phyloP scores from a whole-genome alignment of 495 filamentous ascomycete species.

The Penicillium odoratum region DNA sequence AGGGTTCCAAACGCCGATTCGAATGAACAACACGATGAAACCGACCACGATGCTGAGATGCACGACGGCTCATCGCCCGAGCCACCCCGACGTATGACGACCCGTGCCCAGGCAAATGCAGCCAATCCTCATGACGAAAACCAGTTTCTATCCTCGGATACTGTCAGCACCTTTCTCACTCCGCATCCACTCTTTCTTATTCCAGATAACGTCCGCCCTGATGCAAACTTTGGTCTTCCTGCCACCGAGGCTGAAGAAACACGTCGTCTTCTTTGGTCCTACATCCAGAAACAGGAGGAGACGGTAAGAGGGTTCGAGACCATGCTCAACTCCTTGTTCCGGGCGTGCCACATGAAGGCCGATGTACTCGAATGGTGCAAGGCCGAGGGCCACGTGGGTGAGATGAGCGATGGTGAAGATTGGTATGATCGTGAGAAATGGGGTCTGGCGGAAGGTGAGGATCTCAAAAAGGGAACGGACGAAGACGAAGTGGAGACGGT shows the following conservation, averaged over 20 bases:
- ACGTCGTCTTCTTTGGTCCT: slow-evolving; percentile 75
- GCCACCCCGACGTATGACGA: slow-evolving; percentile 66
- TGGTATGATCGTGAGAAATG: slow-evolving; percentile 94
- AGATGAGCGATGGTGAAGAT: slow-evolving; percentile 89
- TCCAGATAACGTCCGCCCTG: slow-evolving; percentile 65
- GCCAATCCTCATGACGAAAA: slow-evolving; percentile 31
- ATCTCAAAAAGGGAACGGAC: slow-evolving; percentile 86
- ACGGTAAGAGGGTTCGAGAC: slow-evolving; percentile 77
- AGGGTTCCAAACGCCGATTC: slow-evolving; percentile 1
- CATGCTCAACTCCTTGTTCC: slow-evolving; percentile 72
- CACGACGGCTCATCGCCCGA: slow-evolving; percentile 38
- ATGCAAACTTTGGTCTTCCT: slow-evolving; percentile 78
- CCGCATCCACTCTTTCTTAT: slow-evolving; percentile 88
- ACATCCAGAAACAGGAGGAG: slow-evolving; percentile 95
- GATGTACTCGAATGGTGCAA: slow-evolving; percentile 83
- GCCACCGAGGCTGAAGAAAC: slow-evolving; percentile 84
- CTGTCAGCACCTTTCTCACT: slow-evolving; percentile 47
- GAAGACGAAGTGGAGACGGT: slow-evolving; percentile 83
- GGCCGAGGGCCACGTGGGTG: slow-evolving; percentile 84
- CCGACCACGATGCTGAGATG: slow-evolving; percentile 40
- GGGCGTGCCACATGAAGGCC: slow-evolving; percentile 74
- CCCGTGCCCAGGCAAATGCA: slow-evolving; percentile 64
- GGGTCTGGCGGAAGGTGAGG: slow-evolving; percentile 69
- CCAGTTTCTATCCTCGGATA: slow-evolving; percentile 47
- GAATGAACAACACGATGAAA: slow-evolving; percentile 22